Conservation (phyloP, 495 filamentous ascomycete genomes). For the Pyrenula massariospora region DNA sequence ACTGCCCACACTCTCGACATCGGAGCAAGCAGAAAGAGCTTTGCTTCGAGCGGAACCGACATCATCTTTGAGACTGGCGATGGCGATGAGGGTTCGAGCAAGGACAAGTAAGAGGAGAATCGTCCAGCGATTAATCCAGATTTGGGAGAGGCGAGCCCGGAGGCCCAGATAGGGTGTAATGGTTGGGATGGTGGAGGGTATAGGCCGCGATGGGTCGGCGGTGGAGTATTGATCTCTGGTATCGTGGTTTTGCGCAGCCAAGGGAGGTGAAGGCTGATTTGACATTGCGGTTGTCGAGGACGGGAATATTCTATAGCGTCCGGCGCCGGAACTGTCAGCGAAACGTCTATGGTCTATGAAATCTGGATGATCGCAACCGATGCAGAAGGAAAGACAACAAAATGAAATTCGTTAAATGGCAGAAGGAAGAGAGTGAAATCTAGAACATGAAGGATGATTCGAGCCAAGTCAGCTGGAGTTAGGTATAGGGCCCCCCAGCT, state of each 20-base stretch:
- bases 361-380: no score
- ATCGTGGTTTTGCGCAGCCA: slow-evolving; percentile 39
- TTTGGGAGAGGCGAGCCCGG: slow-evolving; percentile 78
- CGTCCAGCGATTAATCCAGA: slow-evolving; percentile 97
- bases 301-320: slow-evolving; percentile 15
- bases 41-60: slow-evolving; percentile 63
- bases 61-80: slow-evolving; percentile 55
- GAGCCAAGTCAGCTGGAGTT: no score
- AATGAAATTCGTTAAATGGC: neutral
- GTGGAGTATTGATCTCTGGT: slow-evolving; percentile 38
- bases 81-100: slow-evolving; percentile 64
- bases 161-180: slow-evolving; percentile 91
- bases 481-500: no score
- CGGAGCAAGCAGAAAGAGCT: slow-evolving; percentile 77
- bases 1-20: slow-evolving; percentile 89
- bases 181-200: slow-evolving; percentile 12
- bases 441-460: no score
- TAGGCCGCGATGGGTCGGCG: slow-evolving; percentile 31
- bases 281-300: slow-evolving; percentile 17
- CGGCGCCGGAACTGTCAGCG: slow-evolving; percentile 12
- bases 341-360: neutral
- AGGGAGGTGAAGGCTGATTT: slow-evolving; percentile 31
- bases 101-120: slow-evolving; percentile 78
- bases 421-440: no score
- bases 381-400: neutral